phyloP scores from a whole-genome alignment of 2,329 filamentous ascomycete genomes.

The Nakataea oryzae region DNA sequence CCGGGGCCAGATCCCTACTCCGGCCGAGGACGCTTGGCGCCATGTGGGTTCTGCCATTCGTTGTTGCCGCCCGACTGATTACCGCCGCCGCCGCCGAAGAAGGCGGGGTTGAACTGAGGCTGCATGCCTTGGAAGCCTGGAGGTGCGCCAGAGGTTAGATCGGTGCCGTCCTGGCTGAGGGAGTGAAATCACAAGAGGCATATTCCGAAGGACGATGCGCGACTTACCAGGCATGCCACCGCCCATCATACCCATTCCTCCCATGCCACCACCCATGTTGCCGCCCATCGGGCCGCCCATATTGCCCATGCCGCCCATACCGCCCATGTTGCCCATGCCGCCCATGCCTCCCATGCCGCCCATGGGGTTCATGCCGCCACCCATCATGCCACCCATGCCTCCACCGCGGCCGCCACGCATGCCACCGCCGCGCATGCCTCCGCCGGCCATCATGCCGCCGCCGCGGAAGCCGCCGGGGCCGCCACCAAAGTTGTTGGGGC shows the following conservation, averaged over 20 bases:
- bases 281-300: slow-evolving; percentile 38
- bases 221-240: slow-evolving; percentile 48
- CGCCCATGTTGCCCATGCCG: slow-evolving; percentile 27
- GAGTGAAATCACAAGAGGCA: neutral
- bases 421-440: slow-evolving; percentile 38
- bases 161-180: no score
- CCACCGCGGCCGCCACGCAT: slow-evolving; percentile 31
- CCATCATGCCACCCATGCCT: slow-evolving; percentile 38
- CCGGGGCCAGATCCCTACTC: slow-evolving; percentile 34
- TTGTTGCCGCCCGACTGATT: slow-evolving; percentile 32
- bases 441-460: slow-evolving; percentile 34
- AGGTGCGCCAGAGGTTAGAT: neutral
- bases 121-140: slow-evolving; percentile 58
- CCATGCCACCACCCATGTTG: slow-evolving; percentile 20
- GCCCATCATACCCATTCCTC: slow-evolving; percentile 38
- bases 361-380: slow-evolving; percentile 31
- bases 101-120: slow-evolving; percentile 62
- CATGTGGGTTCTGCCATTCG: slow-evolving; percentile 71
- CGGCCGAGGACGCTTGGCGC: slow-evolving; percentile 67
- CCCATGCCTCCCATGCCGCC: slow-evolving; percentile 27
- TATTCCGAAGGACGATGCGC: neutral
- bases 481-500: slow-evolving; percentile 27
- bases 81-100: slow-evolving; percentile 47
- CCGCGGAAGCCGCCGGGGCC: slow-evolving; percentile 36
- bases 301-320: slow-evolving; percentile 31